Evolutionary conservation across 106 monocot species (phyloP), one percentile per base, ranked within the genome.

Genomic region (Apostasia ramifera): DNA sequence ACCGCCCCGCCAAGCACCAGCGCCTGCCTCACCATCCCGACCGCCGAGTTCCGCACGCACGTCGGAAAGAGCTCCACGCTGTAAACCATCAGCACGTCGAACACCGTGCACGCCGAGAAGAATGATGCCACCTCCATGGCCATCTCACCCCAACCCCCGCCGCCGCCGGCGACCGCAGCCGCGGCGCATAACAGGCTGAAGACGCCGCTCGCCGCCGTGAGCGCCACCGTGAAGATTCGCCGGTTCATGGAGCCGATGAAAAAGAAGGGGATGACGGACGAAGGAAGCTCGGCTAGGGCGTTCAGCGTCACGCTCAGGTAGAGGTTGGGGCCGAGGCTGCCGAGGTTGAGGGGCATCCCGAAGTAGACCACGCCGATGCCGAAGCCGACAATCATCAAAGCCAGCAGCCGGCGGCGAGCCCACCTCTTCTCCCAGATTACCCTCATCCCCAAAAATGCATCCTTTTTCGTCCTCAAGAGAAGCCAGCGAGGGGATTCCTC

Each of bases 301-400:
- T 94, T 94, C 47, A 86, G 51, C 3, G 88, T 73, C 26, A 88
- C 83, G 56, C 85, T 86, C 52, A 83, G 7, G 73, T 86, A 93
- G 53, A 89, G 83, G 59, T 85, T 85, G 52, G 70, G 74, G 2
- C 87, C 74, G 39, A 94, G 59, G 61, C 73, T 79, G 10, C 87
- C 90, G 0, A 87, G 70, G 6, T 75, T 83, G 0, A 93, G 70
- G 4, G 93, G 93, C 86, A 93, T 84, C 5, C 93, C 89, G 71
- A 84, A 93, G 81, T 93, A 93, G 14, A 89, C 73, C 70, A 83
- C 70, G 4, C 93, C 93, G 12, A 93, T 49, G 8, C 89, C 89
- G 53, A 93, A 76, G 1, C 63, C 55, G 6, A 75, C 76, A 6
- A 47, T 63, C 93, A 89, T 93, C 47, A 89, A 48, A 40, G 84